Evolutionary conservation across 257 asterid species (phyloP), one percentile per base, ranked within the genome.

Genomic region (Lantana camara): DNA sequence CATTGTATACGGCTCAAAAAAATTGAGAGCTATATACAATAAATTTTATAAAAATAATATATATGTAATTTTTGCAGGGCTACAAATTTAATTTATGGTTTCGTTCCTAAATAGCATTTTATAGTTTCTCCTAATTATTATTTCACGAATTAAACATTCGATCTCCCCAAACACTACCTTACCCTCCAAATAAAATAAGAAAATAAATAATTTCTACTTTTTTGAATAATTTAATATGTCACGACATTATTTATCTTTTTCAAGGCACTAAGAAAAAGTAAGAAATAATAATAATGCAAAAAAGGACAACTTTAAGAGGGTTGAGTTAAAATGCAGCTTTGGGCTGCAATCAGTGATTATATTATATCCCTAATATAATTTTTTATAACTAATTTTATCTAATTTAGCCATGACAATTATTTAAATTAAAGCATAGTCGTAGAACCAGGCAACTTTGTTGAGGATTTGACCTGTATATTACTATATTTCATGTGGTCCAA

Each of bases 321-420:
- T 80, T 67, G 63, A 67, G 95, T 86, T 86, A 82, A 84, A 83
- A 72, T 84, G 81, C 50, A 67, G 81, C 96, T 89, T 86, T 86
- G 82, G 55, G 72, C 69, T 62, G 82, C 87, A 82, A 86, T 89
- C 82, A 89, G 86, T 86, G 78, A 76, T 46, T 76, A 71, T 68
- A 59, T 76, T 78, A 66, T 68, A 66, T 44, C 16, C 23, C 41
- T 20, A 9, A 21, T 32, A 47, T 16, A 9, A 27, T 1, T 35
- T 19, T 42, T 7, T 14, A 24, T 19, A 56, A 48, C 16, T 57
- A 30, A 64, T 57, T 69, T 46, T 20, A 24, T 10, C 38, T 14
- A 21, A 20, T 41, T 12, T 57, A 47, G 17, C 16, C 58, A 45
- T 51, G 8, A 37, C 1, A 29, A 46, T 37, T 60, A 46, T 35